Conservation (phyloP, 192 early-diverging fungal species). For the Coemansia asiatica region DNA sequence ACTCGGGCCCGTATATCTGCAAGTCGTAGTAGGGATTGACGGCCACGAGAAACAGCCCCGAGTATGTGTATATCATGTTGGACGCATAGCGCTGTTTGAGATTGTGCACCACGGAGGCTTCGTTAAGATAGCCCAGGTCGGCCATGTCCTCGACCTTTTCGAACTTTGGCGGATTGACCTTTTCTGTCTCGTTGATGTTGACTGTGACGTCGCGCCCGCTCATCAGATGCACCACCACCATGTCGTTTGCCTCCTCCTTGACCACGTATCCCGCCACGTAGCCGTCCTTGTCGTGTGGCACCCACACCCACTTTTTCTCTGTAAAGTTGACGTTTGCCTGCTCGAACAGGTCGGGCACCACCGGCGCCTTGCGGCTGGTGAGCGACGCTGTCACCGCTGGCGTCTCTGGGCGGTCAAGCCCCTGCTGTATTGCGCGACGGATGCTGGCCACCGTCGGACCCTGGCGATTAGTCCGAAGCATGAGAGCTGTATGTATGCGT, state of each 20-base stretch:
- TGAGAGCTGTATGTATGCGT: background rate
- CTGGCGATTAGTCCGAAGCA: constrained; percentile 33
- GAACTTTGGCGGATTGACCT: constrained; percentile 99
- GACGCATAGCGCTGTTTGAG: constrained; percentile 85
- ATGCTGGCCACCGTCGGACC: constrained; percentile 56
- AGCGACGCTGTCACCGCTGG: constrained; percentile 35
- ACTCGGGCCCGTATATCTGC: constrained; percentile 82
- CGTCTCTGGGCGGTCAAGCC: constrained; percentile 48
- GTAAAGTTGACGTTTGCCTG: constrained; percentile 73
- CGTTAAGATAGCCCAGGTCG: constrained; percentile 93
- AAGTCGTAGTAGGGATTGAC: constrained; percentile 95
- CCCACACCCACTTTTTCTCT: constrained; percentile 98
- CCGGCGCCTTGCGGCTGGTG: constrained; percentile 37
- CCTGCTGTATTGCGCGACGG: constrained; percentile 53
- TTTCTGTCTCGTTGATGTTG: constrained; percentile 79
- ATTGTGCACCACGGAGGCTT: constrained; percentile 98
- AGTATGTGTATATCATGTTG: constrained; percentile 97
- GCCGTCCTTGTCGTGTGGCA: constrained; percentile 87
- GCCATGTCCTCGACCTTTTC: constrained; percentile 99
- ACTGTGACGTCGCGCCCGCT: constrained; percentile 73
- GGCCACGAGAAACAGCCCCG: constrained; percentile 97
- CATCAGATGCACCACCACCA: constrained; percentile 72
- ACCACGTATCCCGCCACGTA: constrained; percentile 83
- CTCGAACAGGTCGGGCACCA: constrained; percentile 54
- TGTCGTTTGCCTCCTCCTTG: constrained; percentile 66